Base-by-base conservation (phyloP, 2,329 filamentous ascomycete genomes). In the Aspergillus bombycis region DNA sequence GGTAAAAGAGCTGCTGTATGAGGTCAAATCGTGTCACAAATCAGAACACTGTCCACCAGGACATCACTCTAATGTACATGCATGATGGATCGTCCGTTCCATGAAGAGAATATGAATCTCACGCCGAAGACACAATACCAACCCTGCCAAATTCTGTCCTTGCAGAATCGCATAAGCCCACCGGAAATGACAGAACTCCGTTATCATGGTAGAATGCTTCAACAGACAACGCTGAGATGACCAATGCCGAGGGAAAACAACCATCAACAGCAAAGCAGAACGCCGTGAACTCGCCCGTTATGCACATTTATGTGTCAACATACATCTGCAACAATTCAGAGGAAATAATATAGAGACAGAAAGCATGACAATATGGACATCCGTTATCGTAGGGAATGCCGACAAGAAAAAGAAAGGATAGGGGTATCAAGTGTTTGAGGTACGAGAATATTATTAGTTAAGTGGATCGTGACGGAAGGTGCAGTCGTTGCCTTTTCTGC, bases 401-500 rank as follows among this genome's bases (percentile, higher is more conserved):
- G 11, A 46, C 14, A 64, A 16, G 30, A 16, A 58, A 46, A 36
- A 62, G n/a, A 58, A 63, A 61, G 21, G 45, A 62, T 55, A 41
- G 46, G 65, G 68, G 63, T 70, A 69, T 70, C 68, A 69, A 60
- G 52, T 62, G 38, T 28, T 32, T 19, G 43, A 19, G 57, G 61
- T 2, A 52, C 2, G 41, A 26, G 41, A 28, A 57, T 41, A 58
- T 52, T 26, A 26, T 58, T 57, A 70, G 41, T 62, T 59, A 34
- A 70, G 56, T 36, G 70, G 66, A 66, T 83, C 81, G 62, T 84
- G 82, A 61, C 80, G 75, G 70, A 79, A 84, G n/a, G 82, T 84
- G 72, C 83, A 85, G 46, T 81, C 76, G 26, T 82, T 79, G 21
- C 83, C 83, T 68, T 86, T 86, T 62, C 80, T 76, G 70, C 85